Percentiles rank a stretch among this genome's conserved stretches.
These are phyloP conservation scores for Cordyceps javanica DNA, from an alignment of 2,329 filamentous ascomycete genomes.

Conservation along the genomic window DNA sequence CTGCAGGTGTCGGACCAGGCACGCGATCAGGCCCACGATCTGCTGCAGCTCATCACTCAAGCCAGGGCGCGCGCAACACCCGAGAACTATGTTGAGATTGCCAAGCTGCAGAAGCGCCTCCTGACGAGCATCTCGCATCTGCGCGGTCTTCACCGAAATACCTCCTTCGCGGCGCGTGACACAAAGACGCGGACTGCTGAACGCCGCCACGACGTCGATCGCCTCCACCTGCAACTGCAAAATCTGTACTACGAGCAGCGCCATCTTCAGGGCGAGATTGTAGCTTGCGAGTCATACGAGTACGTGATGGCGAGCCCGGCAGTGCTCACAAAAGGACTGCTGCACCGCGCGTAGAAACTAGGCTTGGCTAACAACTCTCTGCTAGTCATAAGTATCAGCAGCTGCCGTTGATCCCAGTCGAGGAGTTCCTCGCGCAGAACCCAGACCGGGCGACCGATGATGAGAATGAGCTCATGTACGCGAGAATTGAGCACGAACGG, in stretches of 20 bases:
- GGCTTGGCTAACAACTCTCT: constrained; percentile 8
- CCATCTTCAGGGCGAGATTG: constrained; percentile 83
- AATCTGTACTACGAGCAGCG: constrained; percentile 96
- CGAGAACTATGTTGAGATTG: constrained; percentile 52
- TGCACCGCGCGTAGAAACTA: background rate
- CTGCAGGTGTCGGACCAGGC: constrained; percentile 68
- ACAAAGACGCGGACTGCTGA: constrained; percentile 85
- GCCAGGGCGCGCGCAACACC: constrained; percentile 37
- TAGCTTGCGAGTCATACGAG: constrained; percentile 87
- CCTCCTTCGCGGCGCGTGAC: constrained; percentile 72
- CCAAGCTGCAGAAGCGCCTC: constrained; percentile 73
- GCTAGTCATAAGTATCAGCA: constrained; percentile 77
- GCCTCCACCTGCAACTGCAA: constrained; percentile 84
- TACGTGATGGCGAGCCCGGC: constrained; percentile 41
- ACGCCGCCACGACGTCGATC: constrained; percentile 83
- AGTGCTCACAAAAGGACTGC: background rate
- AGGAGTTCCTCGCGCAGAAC: constrained; percentile 71
- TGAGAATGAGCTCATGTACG: constrained; percentile 80
- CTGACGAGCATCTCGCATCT: constrained; percentile 73
- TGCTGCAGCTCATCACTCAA: constrained; percentile 51
- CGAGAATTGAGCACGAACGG: constrained; percentile 86
- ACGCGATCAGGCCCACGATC: constrained; percentile 61
- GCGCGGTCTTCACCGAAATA: constrained; percentile 75
- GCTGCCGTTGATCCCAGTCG: constrained; percentile 74
- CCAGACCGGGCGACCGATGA: constrained; percentile 67